Conservation (phyloP, 1,284 basidiomycete species). For the Trametes pubescens region DNA sequence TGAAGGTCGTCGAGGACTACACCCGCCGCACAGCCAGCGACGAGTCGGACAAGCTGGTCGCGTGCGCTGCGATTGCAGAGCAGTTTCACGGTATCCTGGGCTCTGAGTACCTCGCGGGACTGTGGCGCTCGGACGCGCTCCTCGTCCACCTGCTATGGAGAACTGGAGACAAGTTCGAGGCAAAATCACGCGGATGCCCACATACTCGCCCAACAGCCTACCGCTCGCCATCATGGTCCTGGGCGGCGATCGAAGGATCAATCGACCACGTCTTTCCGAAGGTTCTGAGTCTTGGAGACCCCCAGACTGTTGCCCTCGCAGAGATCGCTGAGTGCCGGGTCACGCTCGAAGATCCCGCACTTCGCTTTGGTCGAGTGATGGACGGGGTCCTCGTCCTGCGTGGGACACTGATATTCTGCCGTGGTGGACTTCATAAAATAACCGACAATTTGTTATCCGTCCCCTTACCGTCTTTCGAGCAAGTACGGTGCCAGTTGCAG, state of each 20-base stretch:
- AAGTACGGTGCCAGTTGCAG: too few species aligned
- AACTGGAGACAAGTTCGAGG: too few species aligned
- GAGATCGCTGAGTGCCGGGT: not conserved
- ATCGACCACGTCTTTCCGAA: too few species aligned
- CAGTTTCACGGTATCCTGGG: constrained; percentile 22
- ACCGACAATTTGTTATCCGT: too few species aligned
- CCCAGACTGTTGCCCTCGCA: not conserved
- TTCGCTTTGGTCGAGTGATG: not conserved
- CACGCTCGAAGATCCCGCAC: not conserved
- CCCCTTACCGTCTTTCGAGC: too few species aligned
- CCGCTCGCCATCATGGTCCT: constrained; percentile 27
- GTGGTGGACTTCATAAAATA: not conserved
- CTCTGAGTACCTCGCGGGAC: constrained; percentile 23
- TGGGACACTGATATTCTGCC: not conserved
- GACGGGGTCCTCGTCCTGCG: not conserved
- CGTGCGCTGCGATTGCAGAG: constrained; percentile 27
- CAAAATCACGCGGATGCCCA: constrained; percentile 18
- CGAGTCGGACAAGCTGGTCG: constrained; percentile 27
- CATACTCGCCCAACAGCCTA: constrained; percentile 13
- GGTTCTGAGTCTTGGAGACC: too few species aligned
- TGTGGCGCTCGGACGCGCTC: constrained; percentile 6
- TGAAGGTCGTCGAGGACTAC: constrained; percentile 23
- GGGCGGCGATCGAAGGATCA: constrained; percentile 13
- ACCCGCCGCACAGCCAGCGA: constrained; percentile 15
- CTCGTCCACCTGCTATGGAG: constrained; percentile 23